These are phyloP conservation scores for Usnea hakonensis DNA, from an alignment of 495 filamentous ascomycete species.

Conservation along the genomic window DNA sequence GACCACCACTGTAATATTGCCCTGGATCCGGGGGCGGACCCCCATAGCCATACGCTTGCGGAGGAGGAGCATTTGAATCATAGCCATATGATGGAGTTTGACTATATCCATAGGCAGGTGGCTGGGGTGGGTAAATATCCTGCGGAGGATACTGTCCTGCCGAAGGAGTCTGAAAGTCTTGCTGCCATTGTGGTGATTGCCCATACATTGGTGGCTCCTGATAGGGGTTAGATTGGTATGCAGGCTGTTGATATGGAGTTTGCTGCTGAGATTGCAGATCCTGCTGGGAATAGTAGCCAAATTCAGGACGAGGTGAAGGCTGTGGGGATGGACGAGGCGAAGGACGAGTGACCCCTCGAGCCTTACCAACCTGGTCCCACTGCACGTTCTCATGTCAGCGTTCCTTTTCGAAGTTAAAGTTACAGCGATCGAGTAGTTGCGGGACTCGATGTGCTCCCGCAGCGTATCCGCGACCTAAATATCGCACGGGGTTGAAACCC, in stretches of 20 bases:
- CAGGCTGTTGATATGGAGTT: slow-evolving; percentile 6
- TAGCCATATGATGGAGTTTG: slow-evolving; percentile 12
- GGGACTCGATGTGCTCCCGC: not conserved
- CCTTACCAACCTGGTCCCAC: slow-evolving; percentile 16
- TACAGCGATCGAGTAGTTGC: not conserved
- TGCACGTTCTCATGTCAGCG: not conserved
- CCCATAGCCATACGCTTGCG: slow-evolving; percentile 11
- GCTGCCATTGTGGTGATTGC: slow-evolving; percentile 12
- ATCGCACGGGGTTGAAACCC: too few relatives aligned
- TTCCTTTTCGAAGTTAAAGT: not conserved
- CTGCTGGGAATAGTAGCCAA: slow-evolving; percentile 6
- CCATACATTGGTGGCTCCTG: slow-evolving; percentile 10
- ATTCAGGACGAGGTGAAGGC: slow-evolving; percentile 16
- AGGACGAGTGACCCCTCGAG: slow-evolving; percentile 9
- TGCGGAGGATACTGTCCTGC: slow-evolving; percentile 9
- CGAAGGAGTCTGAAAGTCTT: slow-evolving; percentile 8
- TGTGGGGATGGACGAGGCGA: slow-evolving; percentile 1
- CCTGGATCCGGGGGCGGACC: slow-evolving; percentile 8
- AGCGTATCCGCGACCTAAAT: not conserved
- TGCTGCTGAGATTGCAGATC: slow-evolving; percentile 10
- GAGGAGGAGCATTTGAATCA: slow-evolving; percentile 14
- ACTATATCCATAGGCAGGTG: slow-evolving; percentile 11
- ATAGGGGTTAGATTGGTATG: slow-evolving; percentile 7
- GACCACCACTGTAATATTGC: slow-evolving; percentile 9
- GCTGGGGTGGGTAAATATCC: slow-evolving; percentile 6